These are phyloP conservation scores for Inga laurina DNA, from an alignment of 306 rosid species.

Conservation along the genomic window DNA sequence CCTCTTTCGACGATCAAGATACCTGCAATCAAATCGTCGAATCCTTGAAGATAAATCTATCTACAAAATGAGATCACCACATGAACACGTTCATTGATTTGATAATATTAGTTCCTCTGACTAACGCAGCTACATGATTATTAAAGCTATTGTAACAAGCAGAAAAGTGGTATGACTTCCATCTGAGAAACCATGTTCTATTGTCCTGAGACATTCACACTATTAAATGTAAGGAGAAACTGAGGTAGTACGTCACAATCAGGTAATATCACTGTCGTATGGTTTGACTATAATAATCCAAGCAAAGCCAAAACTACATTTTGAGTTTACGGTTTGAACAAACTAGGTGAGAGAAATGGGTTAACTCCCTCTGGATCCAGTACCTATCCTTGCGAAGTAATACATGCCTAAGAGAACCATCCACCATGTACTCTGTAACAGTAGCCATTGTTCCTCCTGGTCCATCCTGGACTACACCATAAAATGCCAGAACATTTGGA, in stretches of 20 bases:
- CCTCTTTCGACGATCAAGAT: slow-evolving; percentile 84
- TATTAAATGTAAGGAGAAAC: neutral
- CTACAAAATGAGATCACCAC: slow-evolving; percentile 13
- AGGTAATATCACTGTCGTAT: neutral
- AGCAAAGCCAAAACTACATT: neutral
- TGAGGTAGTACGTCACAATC: neutral
- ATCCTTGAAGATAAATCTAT: slow-evolving; percentile 23
- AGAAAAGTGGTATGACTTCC: slow-evolving; percentile 21
- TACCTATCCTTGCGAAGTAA: slow-evolving; percentile 80
- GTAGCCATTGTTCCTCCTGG: slow-evolving; percentile 90
- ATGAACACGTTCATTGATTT: neutral
- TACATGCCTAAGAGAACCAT: slow-evolving; percentile 85
- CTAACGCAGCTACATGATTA: slow-evolving; percentile 10
- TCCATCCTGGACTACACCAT: slow-evolving; percentile 64
- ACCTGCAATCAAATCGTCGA: slow-evolving; percentile 42
- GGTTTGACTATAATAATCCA: neutral
- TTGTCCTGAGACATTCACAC: neutral
- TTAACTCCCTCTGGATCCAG: slow-evolving; percentile 28
- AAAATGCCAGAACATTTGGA: slow-evolving; percentile 88
- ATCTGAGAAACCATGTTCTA: neutral
- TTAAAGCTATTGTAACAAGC: slow-evolving; percentile 15
- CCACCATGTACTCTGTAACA: slow-evolving; percentile 85
- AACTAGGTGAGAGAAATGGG: slow-evolving; percentile 12
- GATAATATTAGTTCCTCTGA: neutral
- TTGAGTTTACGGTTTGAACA: neutral